phyloP scores from a whole-genome alignment of 2,329 filamentous ascomycete genomes.

The Penicillium hordei region DNA sequence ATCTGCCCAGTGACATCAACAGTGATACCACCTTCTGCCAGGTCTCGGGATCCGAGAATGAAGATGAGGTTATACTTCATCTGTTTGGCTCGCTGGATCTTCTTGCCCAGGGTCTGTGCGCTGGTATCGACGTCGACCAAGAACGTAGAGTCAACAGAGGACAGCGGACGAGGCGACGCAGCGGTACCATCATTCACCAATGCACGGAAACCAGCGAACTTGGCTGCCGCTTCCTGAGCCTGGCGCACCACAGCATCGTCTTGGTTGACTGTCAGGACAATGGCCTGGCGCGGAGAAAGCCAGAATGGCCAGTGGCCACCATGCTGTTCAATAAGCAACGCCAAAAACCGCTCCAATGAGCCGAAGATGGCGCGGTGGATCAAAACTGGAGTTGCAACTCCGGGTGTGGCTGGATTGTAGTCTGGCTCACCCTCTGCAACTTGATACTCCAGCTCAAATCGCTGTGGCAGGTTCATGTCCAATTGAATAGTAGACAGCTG shows the following conservation, averaged over 20 bases:
- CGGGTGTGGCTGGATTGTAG: slow-evolving; percentile 47
- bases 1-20: slow-evolving; percentile 45
- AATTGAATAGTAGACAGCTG: slow-evolving; percentile 87
- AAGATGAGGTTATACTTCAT: slow-evolving; percentile 74
- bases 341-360: slow-evolving; percentile 81
- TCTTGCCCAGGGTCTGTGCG: slow-evolving; percentile 62
- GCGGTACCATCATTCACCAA: slow-evolving; percentile 25
- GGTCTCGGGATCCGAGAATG: slow-evolving; percentile 67
- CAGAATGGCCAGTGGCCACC: slow-evolving; percentile 82
- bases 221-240: slow-evolving; percentile 51
- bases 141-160: slow-evolving; percentile 60
- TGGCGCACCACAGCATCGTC: slow-evolving; percentile 48
- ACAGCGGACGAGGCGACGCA: slow-evolving; percentile 38
- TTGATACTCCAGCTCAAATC: slow-evolving; percentile 74
- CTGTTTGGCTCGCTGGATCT: slow-evolving; percentile 68
- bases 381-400: slow-evolving; percentile 69
- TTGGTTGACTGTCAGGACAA: slow-evolving; percentile 70
- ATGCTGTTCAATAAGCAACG: slow-evolving; percentile 80
- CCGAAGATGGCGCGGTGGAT: slow-evolving; percentile 83
- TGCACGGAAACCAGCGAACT: slow-evolving; percentile 47
- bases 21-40: slow-evolving; percentile 57
- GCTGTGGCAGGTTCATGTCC: slow-evolving; percentile 83
- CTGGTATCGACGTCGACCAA: slow-evolving; percentile 70
- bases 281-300: slow-evolving; percentile 77
- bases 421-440: slow-evolving; percentile 47